A percentile compares a stretch with the other conserved stretches of the same genome.
Evolutionary conservation across 2,329 filamentous ascomycete genomes (phyloP).

Genomic region (Penicillium brevicompactum): DNA sequence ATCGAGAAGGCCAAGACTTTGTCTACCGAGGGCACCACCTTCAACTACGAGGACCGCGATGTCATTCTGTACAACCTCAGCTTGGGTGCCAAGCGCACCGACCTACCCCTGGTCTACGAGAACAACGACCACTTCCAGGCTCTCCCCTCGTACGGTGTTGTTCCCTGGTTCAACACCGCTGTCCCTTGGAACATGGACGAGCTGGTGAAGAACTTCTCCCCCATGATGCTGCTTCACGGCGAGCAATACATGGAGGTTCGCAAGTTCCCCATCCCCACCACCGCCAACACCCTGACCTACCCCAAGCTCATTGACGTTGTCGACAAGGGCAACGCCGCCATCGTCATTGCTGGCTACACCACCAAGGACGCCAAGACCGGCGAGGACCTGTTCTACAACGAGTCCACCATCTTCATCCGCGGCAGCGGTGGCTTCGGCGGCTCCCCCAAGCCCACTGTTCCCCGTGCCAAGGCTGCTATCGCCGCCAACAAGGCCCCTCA

Average conservation of each 20-base stretch:
- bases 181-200: slow-evolving; percentile 77
- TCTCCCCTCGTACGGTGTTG: slow-evolving; percentile 91
- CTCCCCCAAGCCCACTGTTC: slow-evolving; percentile 65
- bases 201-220: slow-evolving; percentile 92
- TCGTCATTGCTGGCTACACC: slow-evolving; percentile 76
- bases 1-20: slow-evolving; percentile 76
- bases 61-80: slow-evolving; percentile 95
- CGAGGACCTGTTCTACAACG: slow-evolving; percentile 95
- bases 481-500: slow-evolving; percentile 76
- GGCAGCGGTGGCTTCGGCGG: slow-evolving; percentile 91
- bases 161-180: slow-evolving; percentile 87
- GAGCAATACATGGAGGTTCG: slow-evolving; percentile 97
- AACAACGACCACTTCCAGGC: slow-evolving; percentile 89
- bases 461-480: slow-evolving; percentile 77
- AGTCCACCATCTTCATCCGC: slow-evolving; percentile 88
- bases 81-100: slow-evolving; percentile 84
- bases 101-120: slow-evolving; percentile 88
- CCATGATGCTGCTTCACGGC: slow-evolving; percentile 98
- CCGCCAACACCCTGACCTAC: slow-evolving; percentile 72
- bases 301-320: slow-evolving; percentile 88
- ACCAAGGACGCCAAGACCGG: slow-evolving; percentile 84
- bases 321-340: slow-evolving; percentile 89
- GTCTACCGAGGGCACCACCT: slow-evolving; percentile 73
- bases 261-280: slow-evolving; percentile 88
- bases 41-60: slow-evolving; percentile 82